Evolutionary conservation across 306 rosid genomes (phyloP).

Genomic region (Prunus armeniaca): DNA sequence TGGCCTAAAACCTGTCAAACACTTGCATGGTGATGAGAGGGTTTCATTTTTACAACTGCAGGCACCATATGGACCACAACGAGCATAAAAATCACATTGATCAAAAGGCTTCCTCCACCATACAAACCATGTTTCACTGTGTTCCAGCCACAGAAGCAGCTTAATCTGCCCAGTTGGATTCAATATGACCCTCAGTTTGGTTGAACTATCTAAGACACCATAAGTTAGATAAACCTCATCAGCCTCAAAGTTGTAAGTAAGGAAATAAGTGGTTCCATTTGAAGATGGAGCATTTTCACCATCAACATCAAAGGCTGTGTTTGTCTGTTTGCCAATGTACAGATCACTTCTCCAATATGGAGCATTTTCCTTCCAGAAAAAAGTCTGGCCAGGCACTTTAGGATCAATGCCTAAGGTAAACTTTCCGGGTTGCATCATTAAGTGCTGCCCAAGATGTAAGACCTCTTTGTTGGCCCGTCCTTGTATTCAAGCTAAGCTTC

Average conservation of each 20-base stretch:
- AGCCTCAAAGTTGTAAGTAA: background rate
- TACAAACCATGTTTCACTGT: background rate
- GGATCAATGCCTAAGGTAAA: background rate
- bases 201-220: background rate
- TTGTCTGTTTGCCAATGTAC: background rate
- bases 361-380: background rate
- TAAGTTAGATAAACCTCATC: background rate
- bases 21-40: background rate
- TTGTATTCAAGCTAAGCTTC: constrained; percentile 4
- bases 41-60: background rate
- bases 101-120: too few species aligned
- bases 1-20: background rate
- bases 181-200: background rate
- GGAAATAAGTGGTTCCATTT: background rate
- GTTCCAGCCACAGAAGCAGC: background rate
- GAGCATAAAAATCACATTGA: background rate
- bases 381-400: background rate
- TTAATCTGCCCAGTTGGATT: background rate
- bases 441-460: background rate
- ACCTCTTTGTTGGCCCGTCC: background rate
- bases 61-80: background rate
- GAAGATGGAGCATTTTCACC: too few species aligned
- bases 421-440: background rate
- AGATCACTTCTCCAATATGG: background rate
- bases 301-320: background rate